Base-by-base conservation (phyloP, 2,329 filamentous ascomycete species). In the Parastagonospora nodorum region DNA sequence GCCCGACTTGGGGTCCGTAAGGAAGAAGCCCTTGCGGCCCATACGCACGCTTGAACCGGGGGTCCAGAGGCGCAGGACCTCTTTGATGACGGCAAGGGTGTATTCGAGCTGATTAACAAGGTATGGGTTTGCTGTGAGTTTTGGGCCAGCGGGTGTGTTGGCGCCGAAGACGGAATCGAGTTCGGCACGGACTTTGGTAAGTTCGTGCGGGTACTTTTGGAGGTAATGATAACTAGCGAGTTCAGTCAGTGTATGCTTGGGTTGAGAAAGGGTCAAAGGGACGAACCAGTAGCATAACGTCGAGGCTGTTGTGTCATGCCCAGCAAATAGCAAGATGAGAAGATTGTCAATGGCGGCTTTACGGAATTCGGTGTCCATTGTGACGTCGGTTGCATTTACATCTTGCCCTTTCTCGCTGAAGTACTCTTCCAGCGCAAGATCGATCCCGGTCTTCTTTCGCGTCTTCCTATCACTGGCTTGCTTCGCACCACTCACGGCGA, bases 361-460 rank as follows among this genome's bases (percentile, higher is more conserved):
- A 9, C 57, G 52, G 43, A 66, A 67, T 30, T 64, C 59, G n/a
- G 59, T 45, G 40, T 63, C 56, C 59, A 69, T 66, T 0, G 44
- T 60, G 2, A 50, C 45, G 8, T 47, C 49, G 19, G 49, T 42
- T 2, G 55, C 37, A 19, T 58, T 56, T 15, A 55, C 44, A 30
- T 60, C 54, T 42, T 58, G 45, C 2, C 63, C 60, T 9, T 32
- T 50, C 32, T 75, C 72, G 47, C 75, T 74, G 33, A 74, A 64
- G 44, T 74, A 77, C 5, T 67, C 62, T 35, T 75, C 65, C 0
- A 77, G 62, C 0, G 74, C 74, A 1, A 76, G 66, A 48, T 77
- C 74, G 44, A 77, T 71, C 16, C 74, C 65, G n/a, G 68, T 65
- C 50, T 71, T 75, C 36, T 53, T 54, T 36, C 47, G 58, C 4